These are phyloP conservation scores for Pythium myriotylum DNA, from an alignment of 352 stramenopile species.

Conservation along the genomic window DNA sequence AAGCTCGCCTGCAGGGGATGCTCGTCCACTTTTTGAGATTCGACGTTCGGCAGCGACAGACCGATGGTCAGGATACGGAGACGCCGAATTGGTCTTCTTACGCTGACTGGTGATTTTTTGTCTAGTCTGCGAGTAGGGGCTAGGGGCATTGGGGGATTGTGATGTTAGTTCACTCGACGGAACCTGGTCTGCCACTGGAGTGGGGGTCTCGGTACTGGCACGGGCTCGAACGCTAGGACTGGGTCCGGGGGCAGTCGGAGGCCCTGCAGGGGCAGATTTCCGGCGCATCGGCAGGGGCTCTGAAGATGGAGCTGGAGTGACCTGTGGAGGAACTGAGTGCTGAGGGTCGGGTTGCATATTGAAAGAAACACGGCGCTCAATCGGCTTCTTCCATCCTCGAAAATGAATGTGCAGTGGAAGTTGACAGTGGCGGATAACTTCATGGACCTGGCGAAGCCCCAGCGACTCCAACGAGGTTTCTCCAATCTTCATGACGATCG, in stretches of 20 bases:
- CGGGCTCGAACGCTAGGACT: slow-evolving; percentile 1
- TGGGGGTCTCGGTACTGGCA: slow-evolving; percentile 7
- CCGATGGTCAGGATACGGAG: slow-evolving; percentile 31
- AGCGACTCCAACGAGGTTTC: slow-evolving; percentile 55
- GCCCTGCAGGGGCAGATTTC: slow-evolving; percentile 18
- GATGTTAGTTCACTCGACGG: slow-evolving; percentile 1
- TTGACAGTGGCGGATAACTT: slow-evolving; percentile 76
- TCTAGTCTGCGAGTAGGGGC: slow-evolving; percentile 30
- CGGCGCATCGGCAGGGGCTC: slow-evolving; percentile 19
- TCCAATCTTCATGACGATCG: slow-evolving; percentile 76
- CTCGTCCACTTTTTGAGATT: slow-evolving; percentile 11
- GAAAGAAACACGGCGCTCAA: slow-evolving; percentile 12
- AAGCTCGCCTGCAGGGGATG: slow-evolving; percentile 12
- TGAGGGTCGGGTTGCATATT: slow-evolving; percentile 1
- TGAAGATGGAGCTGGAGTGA: neutral
- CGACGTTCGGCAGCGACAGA: slow-evolving; percentile 22
- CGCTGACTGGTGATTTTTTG: slow-evolving; percentile 31
- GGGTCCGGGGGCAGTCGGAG: neutral
- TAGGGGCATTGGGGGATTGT: slow-evolving; percentile 1
- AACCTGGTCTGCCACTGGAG: neutral
- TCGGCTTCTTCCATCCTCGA: slow-evolving; percentile 39
- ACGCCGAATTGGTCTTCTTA: slow-evolving; percentile 36
- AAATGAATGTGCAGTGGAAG: slow-evolving; percentile 77
- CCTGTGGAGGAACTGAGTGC: neutral
- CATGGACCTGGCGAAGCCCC: slow-evolving; percentile 82